A percentile compares a stretch with the other conserved stretches of the same genome.
phyloP scores from a whole-genome alignment of 108 stramenopile genomes.

The Cyclotella atomus region DNA sequence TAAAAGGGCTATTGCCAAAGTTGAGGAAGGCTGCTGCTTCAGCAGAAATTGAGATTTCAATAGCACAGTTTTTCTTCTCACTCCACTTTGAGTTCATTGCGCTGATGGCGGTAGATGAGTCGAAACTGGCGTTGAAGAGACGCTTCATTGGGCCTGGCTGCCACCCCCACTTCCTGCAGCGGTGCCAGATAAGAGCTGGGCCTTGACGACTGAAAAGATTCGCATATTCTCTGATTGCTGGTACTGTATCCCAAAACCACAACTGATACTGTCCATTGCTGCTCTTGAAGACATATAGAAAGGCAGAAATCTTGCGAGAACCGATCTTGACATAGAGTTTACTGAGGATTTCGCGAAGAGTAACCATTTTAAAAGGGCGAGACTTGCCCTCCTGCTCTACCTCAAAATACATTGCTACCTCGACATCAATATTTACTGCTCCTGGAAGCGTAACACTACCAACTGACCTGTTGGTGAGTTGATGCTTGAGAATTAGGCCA shows the following conservation, averaged over 20 bases:
- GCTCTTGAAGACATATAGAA: too few species aligned
- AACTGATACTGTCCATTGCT: too few species aligned
- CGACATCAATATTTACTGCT: neutral
- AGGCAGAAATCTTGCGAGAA: neutral
- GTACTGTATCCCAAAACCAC: too few species aligned
- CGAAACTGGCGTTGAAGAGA: neutral
- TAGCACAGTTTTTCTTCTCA: neutral
- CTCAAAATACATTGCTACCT: neutral
- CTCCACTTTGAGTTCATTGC: neutral
- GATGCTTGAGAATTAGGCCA: neutral
- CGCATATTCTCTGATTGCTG: too few species aligned
- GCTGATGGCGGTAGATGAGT: neutral
- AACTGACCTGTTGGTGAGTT: neutral
- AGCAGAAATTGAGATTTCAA: neutral
- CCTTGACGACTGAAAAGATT: too few species aligned
- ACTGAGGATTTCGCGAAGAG: neutral
- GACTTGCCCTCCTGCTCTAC: neutral
- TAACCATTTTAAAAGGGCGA: neutral
- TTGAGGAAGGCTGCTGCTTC: neutral
- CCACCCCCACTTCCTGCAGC: too few species aligned
- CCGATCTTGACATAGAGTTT: neutral
- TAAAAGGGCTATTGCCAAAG: neutral
- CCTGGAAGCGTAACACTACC: neutral
- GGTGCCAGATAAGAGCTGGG: too few species aligned
- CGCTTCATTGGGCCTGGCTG: neutral